Evolutionary conservation across 495 filamentous ascomycete genomes (phyloP).

Genomic region (Penicillium argentinense): DNA sequence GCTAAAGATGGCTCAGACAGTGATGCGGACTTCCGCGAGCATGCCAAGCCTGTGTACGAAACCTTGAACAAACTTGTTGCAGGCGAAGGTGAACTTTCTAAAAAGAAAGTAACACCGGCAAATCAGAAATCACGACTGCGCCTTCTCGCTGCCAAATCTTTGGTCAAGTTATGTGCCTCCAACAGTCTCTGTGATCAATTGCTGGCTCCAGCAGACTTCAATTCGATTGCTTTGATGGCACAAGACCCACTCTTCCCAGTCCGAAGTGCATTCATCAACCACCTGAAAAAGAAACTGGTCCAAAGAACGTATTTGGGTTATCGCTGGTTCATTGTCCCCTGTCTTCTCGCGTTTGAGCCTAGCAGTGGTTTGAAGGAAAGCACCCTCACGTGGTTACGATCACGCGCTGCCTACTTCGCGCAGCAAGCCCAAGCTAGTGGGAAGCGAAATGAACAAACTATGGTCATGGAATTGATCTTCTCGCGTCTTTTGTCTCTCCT

Average conservation of each 20-base stretch:
- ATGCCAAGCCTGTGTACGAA: conserved; percentile 69
- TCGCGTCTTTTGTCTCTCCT: conserved; percentile 81
- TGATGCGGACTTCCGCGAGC: conserved; percentile 59
- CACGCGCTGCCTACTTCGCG: conserved; percentile 57
- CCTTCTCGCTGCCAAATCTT: conserved; percentile 74
- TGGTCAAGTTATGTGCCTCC: conserved; percentile 78
- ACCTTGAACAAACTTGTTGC: conserved; percentile 73
- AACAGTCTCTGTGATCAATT: conserved; percentile 72
- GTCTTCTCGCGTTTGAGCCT: conserved; percentile 90
- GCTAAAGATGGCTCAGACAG: conserved; percentile 56
- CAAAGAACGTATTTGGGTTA: conserved; percentile 40
- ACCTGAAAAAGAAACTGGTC: conserved; percentile 81
- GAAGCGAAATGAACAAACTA: conserved; percentile 50
- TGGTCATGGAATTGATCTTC: conserved; percentile 80
- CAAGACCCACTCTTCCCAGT: conserved; percentile 77
- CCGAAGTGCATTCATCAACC: conserved; percentile 72
- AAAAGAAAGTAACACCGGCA: conserved; percentile 69
- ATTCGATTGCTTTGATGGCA: conserved; percentile 71
- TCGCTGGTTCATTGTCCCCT: conserved; percentile 85
- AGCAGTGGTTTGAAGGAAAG: conserved; percentile 62
- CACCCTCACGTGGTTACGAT: conserved; percentile 84
- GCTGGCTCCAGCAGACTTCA: conserved; percentile 70
- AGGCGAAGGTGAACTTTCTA: conserved; percentile 75
- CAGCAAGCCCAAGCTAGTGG: conserved; percentile 36
- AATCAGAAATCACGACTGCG: conserved; percentile 74